Evolutionary conservation across 805 yeast species (phyloP), one percentile per base, ranked within the genome.

Genomic region (Spathaspora girioi): DNA sequence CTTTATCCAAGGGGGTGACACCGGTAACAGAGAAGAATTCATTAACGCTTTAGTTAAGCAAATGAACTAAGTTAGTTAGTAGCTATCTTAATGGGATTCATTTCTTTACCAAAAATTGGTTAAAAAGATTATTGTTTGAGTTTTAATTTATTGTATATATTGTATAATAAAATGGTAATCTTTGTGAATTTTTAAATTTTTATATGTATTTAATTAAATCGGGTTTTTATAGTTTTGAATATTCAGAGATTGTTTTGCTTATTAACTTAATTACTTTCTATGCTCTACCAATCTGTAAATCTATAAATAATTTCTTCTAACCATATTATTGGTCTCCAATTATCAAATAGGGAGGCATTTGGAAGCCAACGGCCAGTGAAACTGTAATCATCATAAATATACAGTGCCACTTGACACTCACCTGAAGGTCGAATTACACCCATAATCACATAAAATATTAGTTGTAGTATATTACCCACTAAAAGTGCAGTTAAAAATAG

Each of bases 1-100:
- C 82, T 90, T 87, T 75, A 87, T 90, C 84, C 96, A 89, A 82
- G 96, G 96, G 83, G 97, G 97, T 87, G 86, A 94, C 82, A 84
- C 90, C 78, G 97, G 97, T 87, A 90, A 90, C 96, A 88, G 96
- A 81, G 97, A 90, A 82, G 86, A 89, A 71, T 87, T 82, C 89
- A 90, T 90, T 80, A 90, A 90, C 87, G 86, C 87, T 76, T 87
- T 90, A 79, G 89, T 89, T 74, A 88, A 89, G 83, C 87, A 89
- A 76, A 88, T 87, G 94, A 87, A 86, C 90, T 88, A 87, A 80
- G 72, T 68, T 58, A 18, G 19, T 45, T 46, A 19, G 6, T 23
- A 23, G 26, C 26, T 23, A 23, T 23, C 26, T 23, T 23, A 4
- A 23, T 23, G 26, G 44, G n/a, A 17, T 45, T 31, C 20, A 29